Evolutionary conservation across 371 early-diverging fungal species (phyloP).

Genomic region (Homolaphlyctis polyrhiza): DNA sequence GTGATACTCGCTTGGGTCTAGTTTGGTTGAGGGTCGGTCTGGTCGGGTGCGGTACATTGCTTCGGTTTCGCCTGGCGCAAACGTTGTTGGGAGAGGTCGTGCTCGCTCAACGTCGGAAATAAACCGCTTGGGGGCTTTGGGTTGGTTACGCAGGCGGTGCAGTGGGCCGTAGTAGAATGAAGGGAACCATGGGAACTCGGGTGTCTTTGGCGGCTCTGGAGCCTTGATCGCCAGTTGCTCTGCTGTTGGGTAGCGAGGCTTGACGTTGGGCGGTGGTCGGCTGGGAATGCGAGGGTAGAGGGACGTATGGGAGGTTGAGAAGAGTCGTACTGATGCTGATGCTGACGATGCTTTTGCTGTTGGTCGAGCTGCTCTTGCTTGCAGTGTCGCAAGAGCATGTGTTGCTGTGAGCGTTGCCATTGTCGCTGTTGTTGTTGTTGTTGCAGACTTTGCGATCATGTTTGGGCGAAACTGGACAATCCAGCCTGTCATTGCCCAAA

Average conservation of each 20-base stretch:
- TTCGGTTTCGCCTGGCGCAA: conserved; percentile 13
- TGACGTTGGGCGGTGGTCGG: background rate
- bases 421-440: background rate
- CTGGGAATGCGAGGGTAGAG: conserved; percentile 9
- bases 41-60: conserved; percentile 3
- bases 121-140: conserved; percentile 15
- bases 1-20: conserved; percentile 7
- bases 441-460: background rate
- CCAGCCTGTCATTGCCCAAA: background rate
- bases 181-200: background rate
- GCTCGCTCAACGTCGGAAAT: conserved; percentile 30
- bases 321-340: background rate
- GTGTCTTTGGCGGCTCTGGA: background rate
- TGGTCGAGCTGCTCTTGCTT: background rate
- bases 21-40: background rate
- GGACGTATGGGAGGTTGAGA: conserved; percentile 6
- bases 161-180: background rate
- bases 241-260: background rate
- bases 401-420: background rate
- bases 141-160: background rate
- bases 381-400: background rate
- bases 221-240: conserved; percentile 8
- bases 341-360: background rate
- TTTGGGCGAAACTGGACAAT: background rate
- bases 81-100: conserved; percentile 34